Evolutionary conservation across 202 grass and related monocot genomes (phyloP), one percentile per base, ranked within the genome.

Genomic region (Panicum hallii): DNA sequence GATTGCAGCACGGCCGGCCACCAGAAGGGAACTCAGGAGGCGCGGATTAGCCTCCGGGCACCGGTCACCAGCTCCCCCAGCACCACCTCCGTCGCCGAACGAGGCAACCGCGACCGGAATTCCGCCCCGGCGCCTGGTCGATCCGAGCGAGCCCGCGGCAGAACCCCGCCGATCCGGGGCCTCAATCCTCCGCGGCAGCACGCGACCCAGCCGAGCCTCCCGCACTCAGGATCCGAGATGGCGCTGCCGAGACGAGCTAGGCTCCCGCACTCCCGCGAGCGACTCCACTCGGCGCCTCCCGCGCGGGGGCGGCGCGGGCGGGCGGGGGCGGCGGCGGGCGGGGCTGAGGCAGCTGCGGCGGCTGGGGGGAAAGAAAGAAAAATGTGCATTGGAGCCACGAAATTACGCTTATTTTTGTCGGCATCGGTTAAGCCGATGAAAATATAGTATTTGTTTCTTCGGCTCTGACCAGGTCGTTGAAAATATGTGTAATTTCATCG

Each of bases 141-240:
- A 84, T 84, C 82, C 82, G 49, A 34, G 72, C 45, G 32, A 13
- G 47, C 3, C 14, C 47, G 11, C 47, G 38, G 36, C 1, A 19
- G 38, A 12, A 46, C 12, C 13, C 47, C 56, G 80, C 47, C 81
- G 82, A 85, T 85, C 82, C 82, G 54, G 81, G 26, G 60, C 22
- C 22, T 26, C 0, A 3, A 64, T 10, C 12, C 63, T 3, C 9
- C 68, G 54, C 80, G 14, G 44, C 26, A 9, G 14, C 14, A 28
- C 46, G 14, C 70, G 0, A 3, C 8, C 5, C 23, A 6, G 3
- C 19, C 9, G 5, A 12, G 0, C 3, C 60, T 13, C 5, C 16
- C 14, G 5, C 28, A 38, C 63, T 48, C 22, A 6, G 0, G 11
- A 50, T 48, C 72, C 62, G 58, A 76, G 82, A 38, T 64, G 30